Base-by-base conservation (phyloP, 2,329 filamentous ascomycete genomes). In the Fusarium sp. region DNA sequence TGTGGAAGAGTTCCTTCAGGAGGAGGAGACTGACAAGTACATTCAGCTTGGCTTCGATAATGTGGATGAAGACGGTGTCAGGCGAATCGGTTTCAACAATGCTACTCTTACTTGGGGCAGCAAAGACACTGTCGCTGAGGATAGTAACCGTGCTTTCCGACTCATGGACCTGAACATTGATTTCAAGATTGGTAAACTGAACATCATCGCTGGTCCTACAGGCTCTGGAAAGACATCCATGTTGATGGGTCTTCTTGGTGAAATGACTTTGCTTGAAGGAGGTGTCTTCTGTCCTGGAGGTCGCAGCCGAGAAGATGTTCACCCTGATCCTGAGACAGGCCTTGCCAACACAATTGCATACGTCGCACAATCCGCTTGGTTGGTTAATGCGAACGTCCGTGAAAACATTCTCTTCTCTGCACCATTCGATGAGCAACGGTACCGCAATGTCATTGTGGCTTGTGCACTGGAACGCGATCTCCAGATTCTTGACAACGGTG, bases 1-100 rank as follows among this genome's bases (percentile, higher is more conserved):
- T 85, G 93, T 99, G 11, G 95, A 99, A 78, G 93, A 97, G 75
- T 99, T 98, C 76, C 82, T 99, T 44, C 91, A 88, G 62, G 96
- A 99, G 79, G 94, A 96, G 11, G 96, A 99, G 83, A 99, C 96
- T 0, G 94, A 97, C 64, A 99, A 99, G 80, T 98, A 98, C 78
- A 85, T 89, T 40, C 96, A 98, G 78, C 87, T 99, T 3, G 89
- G 91, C 15, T 84, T 89, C 32, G 89, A 92, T 67, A 92, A 92
- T 67, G 80, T 89, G 27, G 90, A 93, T 71, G 88, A 92, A 57
- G 83, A 90, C 17, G 92, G 92, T 30, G 86, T 92, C 53, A 87
- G 91, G 38, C 86, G 92, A 61, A 97, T 99, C 75, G 95, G 95
- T 5, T 93, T 99, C 81, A 88, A 92, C 58, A 85, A 94, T 33